Conservation (phyloP, 352 stramenopile genomes). For the Phytophthora sp. region DNA sequence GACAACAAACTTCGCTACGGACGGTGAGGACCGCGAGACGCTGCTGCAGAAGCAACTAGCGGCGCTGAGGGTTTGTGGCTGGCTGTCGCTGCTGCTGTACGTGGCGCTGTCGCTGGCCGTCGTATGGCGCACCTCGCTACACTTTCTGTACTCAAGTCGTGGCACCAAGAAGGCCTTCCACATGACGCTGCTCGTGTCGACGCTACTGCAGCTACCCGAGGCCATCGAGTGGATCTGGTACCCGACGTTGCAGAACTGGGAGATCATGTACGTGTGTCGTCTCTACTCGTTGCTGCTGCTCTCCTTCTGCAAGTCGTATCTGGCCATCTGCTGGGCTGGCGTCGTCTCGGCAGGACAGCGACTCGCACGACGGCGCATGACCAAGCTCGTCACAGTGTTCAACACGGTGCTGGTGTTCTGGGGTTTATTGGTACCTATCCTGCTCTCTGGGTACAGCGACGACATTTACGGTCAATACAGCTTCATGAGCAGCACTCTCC, state of each 20-base stretch:
- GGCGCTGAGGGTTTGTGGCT: conserved; percentile 61
- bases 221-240: conserved; percentile 64
- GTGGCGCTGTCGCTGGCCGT: conserved; percentile 59
- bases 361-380: conserved; percentile 58
- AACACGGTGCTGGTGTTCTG: conserved; percentile 63
- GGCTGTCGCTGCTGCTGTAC: conserved; percentile 70
- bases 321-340: conserved; percentile 81
- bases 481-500: conserved; percentile 65
- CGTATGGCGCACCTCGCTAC: conserved; percentile 65
- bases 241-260: conserved; percentile 67
- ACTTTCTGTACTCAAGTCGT: conserved; percentile 62
- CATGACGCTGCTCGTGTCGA: conserved; percentile 65
- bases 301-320: conserved; percentile 81
- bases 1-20: conserved; percentile 10
- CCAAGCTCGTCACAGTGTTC: conserved; percentile 59
- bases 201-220: conserved; percentile 71
- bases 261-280: conserved; percentile 67
- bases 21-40: conserved; percentile 21
- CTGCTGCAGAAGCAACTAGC: conserved; percentile 45
- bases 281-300: conserved; percentile 76
- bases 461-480: conserved; percentile 65
- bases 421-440: conserved; percentile 60
- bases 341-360: conserved; percentile 80
- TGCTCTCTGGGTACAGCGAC: conserved; percentile 57
- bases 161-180: conserved; percentile 77